A percentile compares a stretch with the other conserved stretches of the same genome.
Evolutionary conservation across 2,329 filamentous ascomycete species (phyloP).

Genomic region (Aurifilum marmelostoma): DNA sequence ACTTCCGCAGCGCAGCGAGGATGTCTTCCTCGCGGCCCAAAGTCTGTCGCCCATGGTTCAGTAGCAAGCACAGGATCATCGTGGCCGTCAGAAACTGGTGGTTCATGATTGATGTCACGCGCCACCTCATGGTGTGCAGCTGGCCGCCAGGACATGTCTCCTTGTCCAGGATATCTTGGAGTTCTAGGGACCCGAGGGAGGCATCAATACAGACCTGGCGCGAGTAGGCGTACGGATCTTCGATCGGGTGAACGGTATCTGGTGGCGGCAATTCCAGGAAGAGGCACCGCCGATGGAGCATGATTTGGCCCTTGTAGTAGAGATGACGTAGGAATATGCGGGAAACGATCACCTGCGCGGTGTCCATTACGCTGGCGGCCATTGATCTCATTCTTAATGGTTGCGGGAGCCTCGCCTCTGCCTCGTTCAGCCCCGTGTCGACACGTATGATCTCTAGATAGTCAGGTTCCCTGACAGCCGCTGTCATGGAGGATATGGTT

Average conservation of each 20-base stretch:
- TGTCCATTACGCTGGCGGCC: constrained; percentile 32
- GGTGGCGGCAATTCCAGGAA: constrained; percentile 11
- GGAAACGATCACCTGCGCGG: constrained; percentile 35
- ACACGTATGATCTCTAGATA: constrained; percentile 33
- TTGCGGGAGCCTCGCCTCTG: constrained; percentile 32
- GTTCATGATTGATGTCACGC: constrained; percentile 19
- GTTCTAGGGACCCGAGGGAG: constrained; percentile 31
- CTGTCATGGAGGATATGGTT: constrained; percentile 24
- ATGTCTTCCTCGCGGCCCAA: constrained; percentile 11
- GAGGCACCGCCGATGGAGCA: constrained; percentile 39
- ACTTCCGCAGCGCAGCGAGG: constrained; percentile 11
- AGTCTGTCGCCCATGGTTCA: constrained; percentile 1
- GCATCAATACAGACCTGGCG: constrained; percentile 33
- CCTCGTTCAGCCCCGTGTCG: constrained; percentile 34
- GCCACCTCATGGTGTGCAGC: constrained; percentile 17
- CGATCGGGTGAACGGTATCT: background rate
- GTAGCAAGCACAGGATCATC: constrained; percentile 14
- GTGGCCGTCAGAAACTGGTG: constrained; percentile 21
- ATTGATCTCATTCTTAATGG: constrained; percentile 32
- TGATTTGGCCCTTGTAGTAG: constrained; percentile 37
- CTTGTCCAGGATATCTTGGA: constrained; percentile 35
- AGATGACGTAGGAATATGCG: constrained; percentile 37
- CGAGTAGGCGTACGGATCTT: constrained; percentile 34
- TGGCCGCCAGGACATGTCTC: constrained; percentile 20
- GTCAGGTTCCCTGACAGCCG: constrained; percentile 22